Conservation (phyloP, 805 yeast genomes). For the Candida parachauliodes region DNA sequence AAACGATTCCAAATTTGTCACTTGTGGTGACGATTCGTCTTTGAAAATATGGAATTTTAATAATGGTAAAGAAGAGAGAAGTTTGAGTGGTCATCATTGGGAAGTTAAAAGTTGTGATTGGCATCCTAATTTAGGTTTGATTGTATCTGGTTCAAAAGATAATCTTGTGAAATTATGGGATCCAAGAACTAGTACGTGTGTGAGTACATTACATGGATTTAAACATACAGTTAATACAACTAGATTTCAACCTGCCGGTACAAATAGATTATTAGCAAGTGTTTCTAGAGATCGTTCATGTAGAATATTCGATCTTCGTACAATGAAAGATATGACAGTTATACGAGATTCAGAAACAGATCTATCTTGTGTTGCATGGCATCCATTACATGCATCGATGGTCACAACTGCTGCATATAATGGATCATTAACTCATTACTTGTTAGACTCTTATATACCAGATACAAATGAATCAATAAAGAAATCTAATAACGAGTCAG, state of each 20-base stretch:
- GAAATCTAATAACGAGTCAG: conserved; percentile 10
- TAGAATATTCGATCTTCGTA: conserved; percentile 81
- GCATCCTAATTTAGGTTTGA: conserved; percentile 85
- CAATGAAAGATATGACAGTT: conserved; percentile 71
- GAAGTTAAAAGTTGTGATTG: conserved; percentile 96
- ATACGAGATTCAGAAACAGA: conserved; percentile 82
- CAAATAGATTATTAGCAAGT: conserved; percentile 70
- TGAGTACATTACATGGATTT: conserved; percentile 83
- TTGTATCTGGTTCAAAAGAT: conserved; percentile 94
- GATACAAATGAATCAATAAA: conserved; percentile 17
- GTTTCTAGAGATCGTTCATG: conserved; percentile 87
- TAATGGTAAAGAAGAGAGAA: conserved; percentile 77
- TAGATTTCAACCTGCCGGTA: conserved; percentile 80
- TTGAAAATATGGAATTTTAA: conserved; percentile 94
- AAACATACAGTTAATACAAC: conserved; percentile 91
- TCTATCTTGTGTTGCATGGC: conserved; percentile 85
- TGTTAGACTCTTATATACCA: conserved; percentile 51
- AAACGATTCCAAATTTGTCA: conserved; percentile 85
- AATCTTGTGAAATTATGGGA: conserved; percentile 94
- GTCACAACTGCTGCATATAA: conserved; percentile 85
- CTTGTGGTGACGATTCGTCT: conserved; percentile 88
- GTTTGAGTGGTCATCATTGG: conserved; percentile 94
- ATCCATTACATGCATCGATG: conserved; percentile 78
- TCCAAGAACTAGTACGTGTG: conserved; percentile 73
- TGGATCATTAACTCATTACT: conserved; percentile 79